Base-by-base conservation (phyloP, 2,329 filamentous ascomycete genomes). In the Apiospora sp. region DNA sequence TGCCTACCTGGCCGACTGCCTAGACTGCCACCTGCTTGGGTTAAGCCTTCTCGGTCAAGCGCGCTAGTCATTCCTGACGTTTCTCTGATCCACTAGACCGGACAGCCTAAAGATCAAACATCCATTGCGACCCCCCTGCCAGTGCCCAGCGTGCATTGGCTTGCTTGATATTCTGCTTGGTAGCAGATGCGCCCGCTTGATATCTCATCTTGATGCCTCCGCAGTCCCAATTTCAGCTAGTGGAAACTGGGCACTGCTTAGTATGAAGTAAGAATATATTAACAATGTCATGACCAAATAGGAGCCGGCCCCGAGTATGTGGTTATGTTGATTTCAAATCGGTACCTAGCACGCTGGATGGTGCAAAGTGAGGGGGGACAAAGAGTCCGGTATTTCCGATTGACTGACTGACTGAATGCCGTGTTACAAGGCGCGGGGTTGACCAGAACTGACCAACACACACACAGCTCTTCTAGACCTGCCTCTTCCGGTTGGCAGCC, bases 21-120 rank as follows among this genome's bases (percentile, higher is more conserved):
- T n/a, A n/a, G 43, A n/a, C 49, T 51, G n/a, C 27, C 27, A 30
- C 49, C 27, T 51, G 27, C n/a, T 24, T 51, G 12, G 48, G 49
- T 58, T 58, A 37, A 61, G 54, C 54, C 54, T 61, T 22, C 30
- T 37, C 30, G 54, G 30, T 61, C 54, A 37, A 61, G 34, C 10
- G 22, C 34, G 34, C 58, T 64, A 64, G 58, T 41, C 34, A 64
- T 41, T 4, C 19, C n/a, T 64, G 34, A 64, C 58, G 58, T 64
- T 64, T 41, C 58, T 64, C 34, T 64, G 34, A 64, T 41, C 58
- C 34, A 64, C 34, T 64, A 64, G 19, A n/a, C 58, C 58, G 34
- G 58, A 64, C 58, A 64, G 58, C 58, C 58, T 64, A 64, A 64
- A 41, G 27, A 61, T 22, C 16, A 61, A 61, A 64, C 34, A n/a